A percentile compares a stretch with the other conserved stretches of the same genome.
Conservation (phyloP, 2,329 filamentous ascomycete genomes). For the Aureobasidium uvarum region DNA sequence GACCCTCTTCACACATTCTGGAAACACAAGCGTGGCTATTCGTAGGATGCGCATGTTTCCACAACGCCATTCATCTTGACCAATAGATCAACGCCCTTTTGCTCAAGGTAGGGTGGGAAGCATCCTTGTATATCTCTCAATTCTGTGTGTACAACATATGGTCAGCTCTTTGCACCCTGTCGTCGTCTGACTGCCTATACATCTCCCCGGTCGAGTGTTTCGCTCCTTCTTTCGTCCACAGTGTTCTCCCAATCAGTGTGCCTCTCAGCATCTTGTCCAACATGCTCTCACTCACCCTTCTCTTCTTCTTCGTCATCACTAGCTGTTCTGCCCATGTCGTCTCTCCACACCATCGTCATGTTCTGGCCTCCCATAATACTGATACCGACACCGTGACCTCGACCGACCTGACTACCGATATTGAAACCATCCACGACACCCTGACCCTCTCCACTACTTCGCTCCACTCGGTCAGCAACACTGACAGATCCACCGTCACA, state of each 20-base stretch:
- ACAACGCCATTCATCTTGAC: too few relatives aligned
- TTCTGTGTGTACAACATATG: too few relatives aligned
- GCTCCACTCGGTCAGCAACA: neutral
- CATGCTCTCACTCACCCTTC: neutral
- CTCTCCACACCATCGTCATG: neutral
- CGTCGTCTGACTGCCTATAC: too few relatives aligned
- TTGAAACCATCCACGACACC: neutral
- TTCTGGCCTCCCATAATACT: neutral
- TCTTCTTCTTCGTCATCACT: neutral
- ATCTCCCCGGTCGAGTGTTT: neutral
- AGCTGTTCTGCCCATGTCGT: neutral
- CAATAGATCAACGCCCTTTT: too few relatives aligned
- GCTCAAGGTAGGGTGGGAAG: too few relatives aligned
- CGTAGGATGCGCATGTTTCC: too few relatives aligned
- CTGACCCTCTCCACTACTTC: neutral
- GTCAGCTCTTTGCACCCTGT: too few relatives aligned
- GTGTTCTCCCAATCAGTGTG: neutral
- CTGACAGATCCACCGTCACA: neutral
- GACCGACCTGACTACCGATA: neutral
- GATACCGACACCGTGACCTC: neutral
- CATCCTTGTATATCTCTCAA: too few relatives aligned
- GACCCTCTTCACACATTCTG: too few relatives aligned
- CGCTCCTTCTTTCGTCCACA: neutral
- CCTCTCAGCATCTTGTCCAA: neutral
- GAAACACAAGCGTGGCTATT: too few relatives aligned